phyloP scores from a whole-genome alignment of 441 rosid genomes.

The Erysimum pusillum region DNA sequence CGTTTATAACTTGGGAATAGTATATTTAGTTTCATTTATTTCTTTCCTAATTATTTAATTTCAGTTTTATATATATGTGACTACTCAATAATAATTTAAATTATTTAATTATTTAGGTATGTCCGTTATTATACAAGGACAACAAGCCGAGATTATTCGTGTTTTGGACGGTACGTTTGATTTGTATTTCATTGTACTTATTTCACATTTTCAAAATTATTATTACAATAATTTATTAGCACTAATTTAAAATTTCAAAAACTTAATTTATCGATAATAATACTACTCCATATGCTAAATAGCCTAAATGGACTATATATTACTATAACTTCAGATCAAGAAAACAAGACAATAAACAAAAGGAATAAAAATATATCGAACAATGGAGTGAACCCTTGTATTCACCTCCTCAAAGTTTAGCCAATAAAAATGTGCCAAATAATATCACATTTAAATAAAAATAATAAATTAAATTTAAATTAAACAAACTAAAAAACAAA shows the following conservation, averaged over 20 bases:
- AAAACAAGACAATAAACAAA: neutral
- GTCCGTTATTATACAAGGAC: neutral
- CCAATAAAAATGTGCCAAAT: too few species aligned
- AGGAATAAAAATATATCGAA: neutral
- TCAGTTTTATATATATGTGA: neutral
- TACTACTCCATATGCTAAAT: neutral
- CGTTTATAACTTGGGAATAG: neutral
- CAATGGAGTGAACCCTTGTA: too few species aligned
- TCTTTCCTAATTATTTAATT: neutral
- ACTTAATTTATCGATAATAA: neutral
- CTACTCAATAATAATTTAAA: neutral
- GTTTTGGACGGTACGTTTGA: neutral
- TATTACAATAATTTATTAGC: neutral
- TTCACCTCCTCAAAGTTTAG: too few species aligned
- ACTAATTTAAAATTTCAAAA: neutral
- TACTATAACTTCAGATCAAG: neutral
- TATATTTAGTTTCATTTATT: neutral
- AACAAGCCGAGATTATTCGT: conserved; percentile 6
- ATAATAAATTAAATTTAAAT: too few species aligned
- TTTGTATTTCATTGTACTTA: neutral
- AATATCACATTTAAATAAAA: too few species aligned
- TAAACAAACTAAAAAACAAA: too few species aligned
- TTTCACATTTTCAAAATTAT: neutral
- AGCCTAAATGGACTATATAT: too few species aligned
- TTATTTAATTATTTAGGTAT: conserved; percentile 1